Evolutionary conservation across 257 asterid species (phyloP).

Genomic region (Plantago major): DNA sequence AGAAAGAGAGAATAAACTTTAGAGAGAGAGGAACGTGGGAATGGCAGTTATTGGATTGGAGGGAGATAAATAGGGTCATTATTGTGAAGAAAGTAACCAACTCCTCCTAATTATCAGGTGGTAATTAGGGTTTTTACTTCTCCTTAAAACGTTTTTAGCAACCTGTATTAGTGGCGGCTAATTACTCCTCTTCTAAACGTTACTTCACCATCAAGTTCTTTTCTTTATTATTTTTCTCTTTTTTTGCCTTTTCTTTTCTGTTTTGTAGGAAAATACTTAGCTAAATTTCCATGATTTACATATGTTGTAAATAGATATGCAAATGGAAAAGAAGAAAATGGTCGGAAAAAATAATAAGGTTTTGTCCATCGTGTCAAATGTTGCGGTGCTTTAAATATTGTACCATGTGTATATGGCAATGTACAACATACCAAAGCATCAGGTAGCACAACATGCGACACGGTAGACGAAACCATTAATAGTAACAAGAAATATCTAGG

Average conservation of each 20-base stretch:
- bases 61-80: conserved; percentile 24
- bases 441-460: too few relatives aligned
- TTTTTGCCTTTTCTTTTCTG: background rate
- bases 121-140: conserved; percentile 26
- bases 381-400: too few relatives aligned
- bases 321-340: too few relatives aligned
- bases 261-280: background rate
- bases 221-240: background rate
- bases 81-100: conserved; percentile 24
- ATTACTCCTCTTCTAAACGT: conserved; percentile 26
- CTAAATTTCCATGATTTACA: background rate
- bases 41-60: conserved; percentile 33
- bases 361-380: too few relatives aligned
- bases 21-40: conserved; percentile 35
- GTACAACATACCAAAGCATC: too few relatives aligned
- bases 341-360: too few relatives aligned
- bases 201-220: conserved; percentile 20
- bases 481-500: too few relatives aligned
- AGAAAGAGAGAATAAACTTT: too few relatives aligned
- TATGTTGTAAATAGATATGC: background rate
- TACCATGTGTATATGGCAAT: too few relatives aligned
- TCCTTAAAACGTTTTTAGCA: conserved; percentile 8
- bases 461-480: too few relatives aligned
- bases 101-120: conserved; percentile 39
- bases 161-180: conserved; percentile 24